phyloP scores from a whole-genome alignment of 768 basidiomycete genomes.

The Lepiota subincarnata region DNA sequence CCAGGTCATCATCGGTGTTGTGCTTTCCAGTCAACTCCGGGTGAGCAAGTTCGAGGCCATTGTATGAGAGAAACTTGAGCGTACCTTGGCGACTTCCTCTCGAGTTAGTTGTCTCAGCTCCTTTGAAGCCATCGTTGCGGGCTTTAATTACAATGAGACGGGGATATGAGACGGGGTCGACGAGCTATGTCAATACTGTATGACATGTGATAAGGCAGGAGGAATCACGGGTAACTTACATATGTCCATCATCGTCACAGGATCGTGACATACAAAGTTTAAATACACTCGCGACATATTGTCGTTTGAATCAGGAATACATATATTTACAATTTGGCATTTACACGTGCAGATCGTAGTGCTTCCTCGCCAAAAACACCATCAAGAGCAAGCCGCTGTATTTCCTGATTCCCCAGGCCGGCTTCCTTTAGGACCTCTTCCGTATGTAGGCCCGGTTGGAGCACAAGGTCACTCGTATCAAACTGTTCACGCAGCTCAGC shows the following conservation, averaged over 20 bases:
- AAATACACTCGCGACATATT: too few species aligned
- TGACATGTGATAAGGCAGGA: too few species aligned
- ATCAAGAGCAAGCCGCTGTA: conserved; percentile 33
- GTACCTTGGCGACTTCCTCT: conserved; percentile 71
- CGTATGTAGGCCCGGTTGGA: conserved; percentile 52
- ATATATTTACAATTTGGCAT: conserved; percentile 13
- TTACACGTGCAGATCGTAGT: conserved; percentile 14
- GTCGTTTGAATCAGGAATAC: neutral
- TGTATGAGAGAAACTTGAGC: conserved; percentile 13
- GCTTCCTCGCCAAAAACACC: conserved; percentile 44
- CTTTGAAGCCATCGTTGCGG: conserved; percentile 23
- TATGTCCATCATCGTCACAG: too few species aligned
- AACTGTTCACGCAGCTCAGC: neutral
- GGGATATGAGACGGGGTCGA: neutral
- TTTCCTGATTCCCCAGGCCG: conserved; percentile 41
- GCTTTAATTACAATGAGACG: neutral
- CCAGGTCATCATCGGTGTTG: conserved; percentile 72
- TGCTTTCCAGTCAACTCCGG: conserved; percentile 45
- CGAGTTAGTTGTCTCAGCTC: conserved; percentile 39
- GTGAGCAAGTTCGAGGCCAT: neutral
- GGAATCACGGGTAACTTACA: too few species aligned
- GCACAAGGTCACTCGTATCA: conserved; percentile 15
- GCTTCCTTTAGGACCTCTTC: conserved; percentile 48
- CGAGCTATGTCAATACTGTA: neutral
- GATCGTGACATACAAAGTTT: too few species aligned